Base-by-base conservation (phyloP, 1,284 basidiomycete genomes). In the Apiotrichum gamsii region DNA sequence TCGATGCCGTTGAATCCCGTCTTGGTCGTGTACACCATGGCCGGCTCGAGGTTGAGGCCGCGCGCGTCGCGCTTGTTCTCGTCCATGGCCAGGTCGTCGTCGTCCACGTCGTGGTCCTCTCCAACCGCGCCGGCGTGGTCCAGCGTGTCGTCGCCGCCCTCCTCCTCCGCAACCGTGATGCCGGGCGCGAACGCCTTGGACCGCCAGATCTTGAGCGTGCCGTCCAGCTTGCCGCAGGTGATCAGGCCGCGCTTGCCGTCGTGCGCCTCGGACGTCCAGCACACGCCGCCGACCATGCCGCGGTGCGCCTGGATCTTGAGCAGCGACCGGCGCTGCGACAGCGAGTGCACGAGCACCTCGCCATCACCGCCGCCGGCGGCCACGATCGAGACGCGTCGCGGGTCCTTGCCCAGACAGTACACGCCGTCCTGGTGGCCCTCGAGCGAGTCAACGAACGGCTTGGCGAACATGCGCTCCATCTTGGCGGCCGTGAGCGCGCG, bases 381-480 rank as follows among this genome's bases (percentile, higher is more conserved):
- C n/a, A 96, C 78, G 14, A 84, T 78, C 18, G 82, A 83, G 36
- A 95, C 75, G 2, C 85, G 79, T 18, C 82, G 81, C 24, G 85
- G 84, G 64, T 88, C 89, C 63, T 81, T 83, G 18, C 81, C 82
- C 51, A 97, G 76, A 19, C 83, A 82, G 72, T 97, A 95, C 14
- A 96, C 84, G n/a, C 93, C 91, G 69, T 98, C 95, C 25, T 88
- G 78, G 72, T 97, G 94, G 0, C 94, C 95, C 51, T 95, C 93
- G 37, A 98, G 70, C 43, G 83, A 80, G 24, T 82, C 89, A 8
- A 99, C 79, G 60, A 98, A 98, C 0, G 95, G 95, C 67, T 95
- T 97, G 21, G 94, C 85, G 67, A 97, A 97, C 75, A 99, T 89
- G 43, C 90, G 78, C 50, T 97, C 93, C 76, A 99, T 85, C 75